Evolutionary conservation across 2,329 filamentous ascomycete genomes (phyloP).

Genomic region (Talaromyces sp.): DNA sequence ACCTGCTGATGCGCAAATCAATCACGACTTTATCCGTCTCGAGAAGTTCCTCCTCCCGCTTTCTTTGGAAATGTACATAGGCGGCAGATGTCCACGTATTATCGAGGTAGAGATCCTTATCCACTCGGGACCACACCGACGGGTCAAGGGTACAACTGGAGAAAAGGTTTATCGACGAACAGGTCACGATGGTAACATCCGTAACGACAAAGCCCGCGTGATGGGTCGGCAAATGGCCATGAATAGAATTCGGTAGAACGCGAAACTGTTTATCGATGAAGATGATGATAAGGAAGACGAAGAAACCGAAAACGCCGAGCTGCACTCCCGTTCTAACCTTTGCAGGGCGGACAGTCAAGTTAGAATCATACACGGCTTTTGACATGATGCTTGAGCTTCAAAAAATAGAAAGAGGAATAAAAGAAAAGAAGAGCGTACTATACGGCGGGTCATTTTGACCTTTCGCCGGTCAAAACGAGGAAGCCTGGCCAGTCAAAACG

Average conservation of each 20-base stretch:
- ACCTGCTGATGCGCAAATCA: slow-evolving; percentile 71
- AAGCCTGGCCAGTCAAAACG: background rate
- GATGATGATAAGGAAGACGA: slow-evolving; percentile 70
- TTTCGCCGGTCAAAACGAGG: background rate
- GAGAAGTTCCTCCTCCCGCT: slow-evolving; percentile 79
- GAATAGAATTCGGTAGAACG: slow-evolving; percentile 79
- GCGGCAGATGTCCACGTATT: slow-evolving; percentile 72
- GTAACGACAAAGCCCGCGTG: slow-evolving; percentile 82
- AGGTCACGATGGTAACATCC: slow-evolving; percentile 75
- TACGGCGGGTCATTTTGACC: background rate
- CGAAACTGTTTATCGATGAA: slow-evolving; percentile 86
- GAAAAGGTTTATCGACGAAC: slow-evolving; percentile 71
- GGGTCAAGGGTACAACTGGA: slow-evolving; percentile 73
- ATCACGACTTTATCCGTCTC: slow-evolving; percentile 74
- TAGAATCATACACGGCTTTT: background rate
- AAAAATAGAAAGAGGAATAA: background rate
- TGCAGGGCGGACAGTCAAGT: slow-evolving; percentile 12
- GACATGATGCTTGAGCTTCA: background rate
- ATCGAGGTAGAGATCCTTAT: slow-evolving; percentile 84
- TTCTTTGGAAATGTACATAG: slow-evolving; percentile 78
- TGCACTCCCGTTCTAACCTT: slow-evolving; percentile 69
- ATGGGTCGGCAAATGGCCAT: slow-evolving; percentile 82
- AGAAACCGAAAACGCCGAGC: slow-evolving; percentile 63
- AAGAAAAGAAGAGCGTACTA: background rate
- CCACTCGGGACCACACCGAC: slow-evolving; percentile 74